These are phyloP conservation scores for Peronosclerospora sorghi DNA, from an alignment of 352 stramenopile species.

Conservation along the genomic window DNA sequence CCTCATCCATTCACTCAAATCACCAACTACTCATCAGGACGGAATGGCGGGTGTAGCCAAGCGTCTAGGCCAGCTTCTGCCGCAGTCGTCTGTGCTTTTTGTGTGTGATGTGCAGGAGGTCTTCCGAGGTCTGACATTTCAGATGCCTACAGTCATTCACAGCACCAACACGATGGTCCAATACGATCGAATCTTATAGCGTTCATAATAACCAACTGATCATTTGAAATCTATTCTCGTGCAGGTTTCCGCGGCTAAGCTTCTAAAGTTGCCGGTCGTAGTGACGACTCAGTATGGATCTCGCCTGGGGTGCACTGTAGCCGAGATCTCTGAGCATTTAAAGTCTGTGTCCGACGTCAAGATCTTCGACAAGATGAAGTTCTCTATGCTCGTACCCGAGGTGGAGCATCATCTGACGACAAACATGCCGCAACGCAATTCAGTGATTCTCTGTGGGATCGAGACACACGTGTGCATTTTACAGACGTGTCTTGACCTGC, in stretches of 20 bases:
- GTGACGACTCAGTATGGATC: conserved; percentile 95
- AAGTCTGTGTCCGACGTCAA: conserved; percentile 29
- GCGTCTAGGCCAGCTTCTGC: conserved; percentile 42
- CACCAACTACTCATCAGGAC: too few relatives aligned
- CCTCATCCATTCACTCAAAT: too few relatives aligned
- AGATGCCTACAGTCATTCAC: conserved; percentile 87
- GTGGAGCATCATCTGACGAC: conserved; percentile 68
- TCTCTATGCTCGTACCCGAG: conserved; percentile 96
- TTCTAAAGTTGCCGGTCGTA: conserved; percentile 88
- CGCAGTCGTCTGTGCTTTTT: conserved; percentile 81
- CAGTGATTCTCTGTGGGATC: conserved; percentile 94
- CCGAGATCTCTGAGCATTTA: conserved; percentile 58
- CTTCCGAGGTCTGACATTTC: conserved; percentile 91
- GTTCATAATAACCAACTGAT: not conserved
- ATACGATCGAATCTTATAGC: not conserved
- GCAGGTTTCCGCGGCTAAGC: conserved; percentile 50
- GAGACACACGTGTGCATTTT: conserved; percentile 92
- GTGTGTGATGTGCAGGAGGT: conserved; percentile 95
- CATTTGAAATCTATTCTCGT: not conserved
- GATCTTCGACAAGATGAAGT: conserved; percentile 96
- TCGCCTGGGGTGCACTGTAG: conserved; percentile 86
- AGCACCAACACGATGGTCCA: conserved; percentile 50
- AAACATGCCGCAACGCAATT: conserved; percentile 43
- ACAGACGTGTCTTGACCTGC: conserved; percentile 94
- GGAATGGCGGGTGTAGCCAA: conserved; percentile 23